Conservation (phyloP, 371 early-diverging fungal species). For the Saksenaea oblongispora region DNA sequence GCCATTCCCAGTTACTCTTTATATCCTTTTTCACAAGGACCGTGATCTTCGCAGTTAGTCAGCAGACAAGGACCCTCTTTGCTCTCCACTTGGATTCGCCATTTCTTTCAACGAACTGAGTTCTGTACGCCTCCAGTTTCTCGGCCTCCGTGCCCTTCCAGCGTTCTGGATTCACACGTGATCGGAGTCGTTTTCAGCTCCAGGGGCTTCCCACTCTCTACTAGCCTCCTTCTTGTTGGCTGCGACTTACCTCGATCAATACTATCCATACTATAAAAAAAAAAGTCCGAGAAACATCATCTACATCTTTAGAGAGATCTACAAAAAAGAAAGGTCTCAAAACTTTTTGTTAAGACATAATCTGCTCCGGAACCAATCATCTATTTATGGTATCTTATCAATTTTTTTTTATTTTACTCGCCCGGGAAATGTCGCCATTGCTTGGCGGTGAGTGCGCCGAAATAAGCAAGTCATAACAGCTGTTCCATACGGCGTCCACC, state of each 20-base stretch:
- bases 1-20: slow-evolving; percentile 4
- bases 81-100: neutral
- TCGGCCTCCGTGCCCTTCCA: neutral
- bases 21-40: neutral
- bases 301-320: neutral
- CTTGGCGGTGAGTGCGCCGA: too few relatives aligned
- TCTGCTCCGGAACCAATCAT: neutral
- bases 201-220: neutral
- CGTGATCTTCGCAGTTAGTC: neutral
- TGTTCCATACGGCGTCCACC: too few relatives aligned
- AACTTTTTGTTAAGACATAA: neutral
- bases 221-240: neutral
- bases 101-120: neutral
- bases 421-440: neutral
- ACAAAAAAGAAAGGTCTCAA: neutral
- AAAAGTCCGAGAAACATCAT: neutral
- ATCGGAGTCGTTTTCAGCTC: neutral
- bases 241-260: neutral
- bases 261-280: neutral
- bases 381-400: neutral
- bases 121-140: neutral
- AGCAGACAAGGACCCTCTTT: neutral
- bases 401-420: too few relatives aligned
- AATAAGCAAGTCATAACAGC: too few relatives aligned
- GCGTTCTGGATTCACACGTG: slow-evolving; percentile 4